A percentile compares a stretch with the other conserved stretches of the same genome.
Conservation (phyloP, 2,329 filamentous ascomycete species). For the Stachybotrys echinatus region DNA sequence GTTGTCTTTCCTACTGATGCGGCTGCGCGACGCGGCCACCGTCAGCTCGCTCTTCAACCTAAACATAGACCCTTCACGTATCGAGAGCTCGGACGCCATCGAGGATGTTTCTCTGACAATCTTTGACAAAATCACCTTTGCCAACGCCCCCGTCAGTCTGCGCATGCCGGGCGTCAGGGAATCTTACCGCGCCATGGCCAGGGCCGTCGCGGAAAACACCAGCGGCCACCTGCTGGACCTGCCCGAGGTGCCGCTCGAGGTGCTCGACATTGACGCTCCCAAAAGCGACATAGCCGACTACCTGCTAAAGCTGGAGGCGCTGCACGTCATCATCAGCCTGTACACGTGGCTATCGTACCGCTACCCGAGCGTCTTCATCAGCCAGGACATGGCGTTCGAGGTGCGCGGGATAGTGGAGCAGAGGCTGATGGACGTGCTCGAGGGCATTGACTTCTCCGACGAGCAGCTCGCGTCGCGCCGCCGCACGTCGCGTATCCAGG, state of each 20-base stretch:
- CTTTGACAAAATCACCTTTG: constrained; percentile 70
- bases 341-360: constrained; percentile 95
- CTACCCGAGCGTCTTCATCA: constrained; percentile 74
- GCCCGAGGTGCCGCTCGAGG: constrained; percentile 62
- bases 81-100: constrained; percentile 68
- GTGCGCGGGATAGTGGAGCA: constrained; percentile 73
- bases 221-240: constrained; percentile 69
- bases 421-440: constrained; percentile 50
- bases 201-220: constrained; percentile 61
- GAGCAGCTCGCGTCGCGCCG: constrained; percentile 22
- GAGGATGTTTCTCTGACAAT: constrained; percentile 66
- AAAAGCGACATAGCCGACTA: constrained; percentile 38
- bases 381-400: constrained; percentile 70
- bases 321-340: constrained; percentile 78
- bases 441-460: constrained; percentile 45
- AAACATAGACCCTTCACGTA: constrained; percentile 48
- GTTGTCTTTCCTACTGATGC: constrained; percentile 75
- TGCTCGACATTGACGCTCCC: constrained; percentile 59
- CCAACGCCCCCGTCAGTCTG: constrained; percentile 62
- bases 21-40: constrained; percentile 63
- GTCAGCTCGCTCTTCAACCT: constrained; percentile 66
- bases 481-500: constrained; percentile 13
- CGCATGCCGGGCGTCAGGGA: constrained; percentile 39
- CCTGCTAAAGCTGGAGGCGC: constrained; percentile 63
- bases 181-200: constrained; percentile 60